Base-by-base conservation (phyloP, 306 rosid species). In the Dicorynia guianensis region DNA sequence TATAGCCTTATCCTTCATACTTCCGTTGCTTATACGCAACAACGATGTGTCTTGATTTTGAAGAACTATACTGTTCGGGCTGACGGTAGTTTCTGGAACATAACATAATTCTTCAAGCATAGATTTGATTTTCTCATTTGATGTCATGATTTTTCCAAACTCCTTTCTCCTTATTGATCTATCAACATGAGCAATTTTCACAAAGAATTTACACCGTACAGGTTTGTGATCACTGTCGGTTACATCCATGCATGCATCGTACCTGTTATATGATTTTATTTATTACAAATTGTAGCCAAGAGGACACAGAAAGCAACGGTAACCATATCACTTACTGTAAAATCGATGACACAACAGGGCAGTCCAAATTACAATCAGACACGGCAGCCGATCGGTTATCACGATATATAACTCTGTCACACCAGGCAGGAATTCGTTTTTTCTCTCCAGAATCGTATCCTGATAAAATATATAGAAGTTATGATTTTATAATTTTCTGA, bases 391-490 rank as follows among this genome's bases (percentile, higher is more conserved):
- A 46, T 8, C 98, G 90, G 71, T 80, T 96, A 83, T 96, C 99
- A 14, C 98, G 99, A 79, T 96, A 96, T 83, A 96, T 96, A 79
- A 96, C 81, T 83, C 99, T 81, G 81, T 96, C 99, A 73, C 99
- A 96, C 99, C 99, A 96, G 18, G 99, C 99, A 53, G 99, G 99
- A 73, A 96, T 96, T 36, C 98, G 87, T 77, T 93, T 96, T 87
- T 96, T 96, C 93, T 92, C 99, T 35, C 99, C 99, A 71, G 99
- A 86, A 76, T 96, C 99, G 69, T 96, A 93, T 42, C 99, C 99
- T 96, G 83, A 81, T 68, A 80, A 25, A 64, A 58, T 35, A 17
- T 15, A 46, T 14, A 11, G n/a, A 69, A 69, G 75, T 78, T 66
- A 71, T 19, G 25, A 40, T 13, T 56, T 56, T 59, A 35, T 40